Conservation (phyloP, 1,139 yeast species). For the Sugiyamaella xylanicola region DNA sequence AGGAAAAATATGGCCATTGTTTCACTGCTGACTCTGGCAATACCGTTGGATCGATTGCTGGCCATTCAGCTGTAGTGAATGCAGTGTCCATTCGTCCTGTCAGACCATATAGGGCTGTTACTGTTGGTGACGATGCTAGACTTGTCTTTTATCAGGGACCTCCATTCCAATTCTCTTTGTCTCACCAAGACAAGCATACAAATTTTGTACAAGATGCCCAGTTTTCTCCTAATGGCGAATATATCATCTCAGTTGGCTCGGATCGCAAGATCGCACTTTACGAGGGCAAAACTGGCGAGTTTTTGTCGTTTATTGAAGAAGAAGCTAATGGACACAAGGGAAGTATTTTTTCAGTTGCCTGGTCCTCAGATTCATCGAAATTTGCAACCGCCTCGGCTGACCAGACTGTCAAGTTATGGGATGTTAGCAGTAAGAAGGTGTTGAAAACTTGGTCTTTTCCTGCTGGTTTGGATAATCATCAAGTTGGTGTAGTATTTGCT, state of each 20-base stretch:
- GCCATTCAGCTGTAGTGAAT: conserved; percentile 84
- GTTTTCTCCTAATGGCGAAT: conserved; percentile 71
- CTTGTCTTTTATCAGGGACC: conserved; percentile 89
- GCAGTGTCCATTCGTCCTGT: conserved; percentile 85
- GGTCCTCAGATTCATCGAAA: conserved; percentile 57
- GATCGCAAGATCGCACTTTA: conserved; percentile 78
- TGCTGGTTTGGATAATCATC: conserved; percentile 58
- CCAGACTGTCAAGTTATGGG: conserved; percentile 68
- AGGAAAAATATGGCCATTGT: conserved; percentile 89
- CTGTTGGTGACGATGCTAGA: conserved; percentile 86
- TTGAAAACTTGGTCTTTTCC: conserved; percentile 38
- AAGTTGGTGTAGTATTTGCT: conserved; percentile 77
- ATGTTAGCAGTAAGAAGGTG: conserved; percentile 40
- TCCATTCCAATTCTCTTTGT: conserved; percentile 81
- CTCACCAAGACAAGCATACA: conserved; percentile 72
- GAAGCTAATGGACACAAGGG: conserved; percentile 62
- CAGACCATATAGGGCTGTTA: conserved; percentile 92
- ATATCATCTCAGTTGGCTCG: conserved; percentile 80
- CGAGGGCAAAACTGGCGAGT: conserved; percentile 88
- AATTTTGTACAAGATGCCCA: conserved; percentile 80
- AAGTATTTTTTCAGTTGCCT: conserved; percentile 75
- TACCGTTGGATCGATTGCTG: conserved; percentile 92
- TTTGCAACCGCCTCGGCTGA: conserved; percentile 89
- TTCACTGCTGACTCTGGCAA: conserved; percentile 94
- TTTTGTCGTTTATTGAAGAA: conserved; percentile 48